These are phyloP conservation scores for Myxozyma neotropica DNA, from an alignment of 805 yeast species.

Conservation along the genomic window DNA sequence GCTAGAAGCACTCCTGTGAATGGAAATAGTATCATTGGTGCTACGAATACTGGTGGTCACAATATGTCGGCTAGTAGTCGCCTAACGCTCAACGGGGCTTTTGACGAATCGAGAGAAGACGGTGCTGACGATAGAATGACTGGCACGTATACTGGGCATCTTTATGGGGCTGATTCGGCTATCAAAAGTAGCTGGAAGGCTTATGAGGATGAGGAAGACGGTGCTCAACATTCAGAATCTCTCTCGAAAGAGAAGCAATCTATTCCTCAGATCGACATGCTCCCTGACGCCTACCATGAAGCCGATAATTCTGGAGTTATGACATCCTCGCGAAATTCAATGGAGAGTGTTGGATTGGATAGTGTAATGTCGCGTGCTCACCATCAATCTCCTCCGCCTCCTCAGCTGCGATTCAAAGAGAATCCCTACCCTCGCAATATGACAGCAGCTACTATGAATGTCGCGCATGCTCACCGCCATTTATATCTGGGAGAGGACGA, in stretches of 20 bases:
- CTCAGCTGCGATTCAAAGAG: slow-evolving; percentile 28
- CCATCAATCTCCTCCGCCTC: slow-evolving; percentile 29
- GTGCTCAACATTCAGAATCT: neutral
- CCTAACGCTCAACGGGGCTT: neutral
- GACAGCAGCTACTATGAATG: slow-evolving; percentile 31
- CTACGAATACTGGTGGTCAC: slow-evolving; percentile 8
- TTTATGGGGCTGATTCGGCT: slow-evolving; percentile 32
- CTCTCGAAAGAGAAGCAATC: neutral
- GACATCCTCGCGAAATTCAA: slow-evolving; percentile 23
- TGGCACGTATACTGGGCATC: slow-evolving; percentile 29
- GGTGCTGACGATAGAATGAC: slow-evolving; percentile 22
- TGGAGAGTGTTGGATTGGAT: slow-evolving; percentile 33
- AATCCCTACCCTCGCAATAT: slow-evolving; percentile 30
- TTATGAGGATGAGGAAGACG: slow-evolving; percentile 21
- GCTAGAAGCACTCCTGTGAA: neutral
- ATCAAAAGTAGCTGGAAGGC: slow-evolving; percentile 30
- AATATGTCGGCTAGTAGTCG: slow-evolving; percentile 18
- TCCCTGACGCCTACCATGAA: slow-evolving; percentile 1
- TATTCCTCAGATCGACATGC: neutral
- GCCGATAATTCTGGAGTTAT: neutral
- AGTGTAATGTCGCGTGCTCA: slow-evolving; percentile 25
- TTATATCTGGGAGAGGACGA: slow-evolving; percentile 10
- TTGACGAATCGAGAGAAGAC: neutral
- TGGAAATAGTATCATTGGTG: slow-evolving; percentile 12
- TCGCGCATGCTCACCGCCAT: slow-evolving; percentile 10